Conservation (phyloP, 495 filamentous ascomycete genomes). For the Cryomyces antarcticus region DNA sequence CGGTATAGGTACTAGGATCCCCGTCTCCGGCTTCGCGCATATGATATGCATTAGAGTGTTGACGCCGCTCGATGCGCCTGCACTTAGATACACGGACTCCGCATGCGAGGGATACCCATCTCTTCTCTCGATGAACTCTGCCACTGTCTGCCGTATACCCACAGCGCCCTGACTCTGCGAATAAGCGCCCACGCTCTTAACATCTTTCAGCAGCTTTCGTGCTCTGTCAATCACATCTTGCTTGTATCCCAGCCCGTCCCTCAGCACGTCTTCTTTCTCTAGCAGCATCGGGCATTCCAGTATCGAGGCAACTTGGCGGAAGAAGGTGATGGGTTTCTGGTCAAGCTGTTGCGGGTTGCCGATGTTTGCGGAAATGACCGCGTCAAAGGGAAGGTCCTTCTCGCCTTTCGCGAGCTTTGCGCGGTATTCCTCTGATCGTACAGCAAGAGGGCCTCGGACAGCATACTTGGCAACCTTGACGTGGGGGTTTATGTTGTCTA, state of each 20-base stretch:
- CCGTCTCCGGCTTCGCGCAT: constrained; percentile 56
- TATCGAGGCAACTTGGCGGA: constrained; percentile 88
- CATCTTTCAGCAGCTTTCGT: constrained; percentile 51
- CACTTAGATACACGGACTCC: constrained; percentile 62
- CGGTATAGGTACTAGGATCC: constrained; percentile 84
- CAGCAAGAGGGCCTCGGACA: constrained; percentile 84
- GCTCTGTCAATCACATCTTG: constrained; percentile 75
- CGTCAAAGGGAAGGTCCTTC: constrained; percentile 59
- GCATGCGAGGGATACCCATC: constrained; percentile 72
- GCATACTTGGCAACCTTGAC: constrained; percentile 79
- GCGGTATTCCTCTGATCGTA: constrained; percentile 75
- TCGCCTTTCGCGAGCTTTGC: constrained; percentile 36
- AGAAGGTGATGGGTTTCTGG: constrained; percentile 97
- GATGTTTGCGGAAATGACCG: constrained; percentile 92
- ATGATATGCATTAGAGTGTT: constrained; percentile 82
- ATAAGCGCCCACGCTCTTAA: constrained; percentile 88
- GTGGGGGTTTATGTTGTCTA: constrained; percentile 82
- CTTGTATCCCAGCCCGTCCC: constrained; percentile 52
- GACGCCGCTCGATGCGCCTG: constrained; percentile 83
- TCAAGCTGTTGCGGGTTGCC: constrained; percentile 97
- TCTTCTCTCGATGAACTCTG: constrained; percentile 77
- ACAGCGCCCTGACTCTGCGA: constrained; percentile 80
- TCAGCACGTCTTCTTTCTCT: constrained; percentile 52
- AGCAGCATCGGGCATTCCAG: constrained; percentile 76
- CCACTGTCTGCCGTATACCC: constrained; percentile 69